Base-by-base conservation (phyloP, 1,284 basidiomycete species). In the Moesziomyces antarcticus region DNA sequence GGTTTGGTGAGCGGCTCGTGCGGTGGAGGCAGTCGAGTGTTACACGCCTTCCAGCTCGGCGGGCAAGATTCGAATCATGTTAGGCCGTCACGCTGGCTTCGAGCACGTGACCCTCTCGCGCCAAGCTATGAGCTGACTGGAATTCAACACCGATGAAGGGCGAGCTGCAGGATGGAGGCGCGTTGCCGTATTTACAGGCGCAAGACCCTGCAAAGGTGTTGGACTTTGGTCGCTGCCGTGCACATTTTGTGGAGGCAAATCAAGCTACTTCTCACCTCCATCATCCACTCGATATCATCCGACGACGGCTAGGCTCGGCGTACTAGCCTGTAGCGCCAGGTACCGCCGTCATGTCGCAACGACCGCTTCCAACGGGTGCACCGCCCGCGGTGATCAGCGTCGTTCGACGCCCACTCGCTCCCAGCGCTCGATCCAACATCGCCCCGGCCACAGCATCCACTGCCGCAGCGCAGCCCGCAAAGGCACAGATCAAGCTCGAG, bases 401-500 rank as follows among this genome's bases (percentile, higher is more conserved):
- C 45, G 65, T 60, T 0, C 65, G 65, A 22, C 56, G 65, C 14
- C 66, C 66, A 7, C 62, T 74, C 11, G 67, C 49, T 8, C 62
- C 66, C 21, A 70, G 66, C 44, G 51, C 59, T 7, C 65, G 66
- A 37, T 47, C 58, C 52, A 74, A 74, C 43, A 35, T 64, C 44
- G 52, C 35, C 5, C 40, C 60, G 13, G 22, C 55, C 46, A 8
- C 51, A 30, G 30, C 52, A 2, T 9, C 62, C 35, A 10, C 35
- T 10, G 54, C 59, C 1, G 41, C 69, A 4, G 22, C 53, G 11
- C 51, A 52, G 8, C 41, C 50, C 0, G 45, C 41, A 50, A 65
- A 70, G 44, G 33, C 57, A 0, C 66, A 74, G 25, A 10, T 56
- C 42, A 74, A 74, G 43, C 53, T 70, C 21, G 72, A 74, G 45